phyloP scores from a whole-genome alignment of 768 basidiomycete species.

The Suillus alpinus region DNA sequence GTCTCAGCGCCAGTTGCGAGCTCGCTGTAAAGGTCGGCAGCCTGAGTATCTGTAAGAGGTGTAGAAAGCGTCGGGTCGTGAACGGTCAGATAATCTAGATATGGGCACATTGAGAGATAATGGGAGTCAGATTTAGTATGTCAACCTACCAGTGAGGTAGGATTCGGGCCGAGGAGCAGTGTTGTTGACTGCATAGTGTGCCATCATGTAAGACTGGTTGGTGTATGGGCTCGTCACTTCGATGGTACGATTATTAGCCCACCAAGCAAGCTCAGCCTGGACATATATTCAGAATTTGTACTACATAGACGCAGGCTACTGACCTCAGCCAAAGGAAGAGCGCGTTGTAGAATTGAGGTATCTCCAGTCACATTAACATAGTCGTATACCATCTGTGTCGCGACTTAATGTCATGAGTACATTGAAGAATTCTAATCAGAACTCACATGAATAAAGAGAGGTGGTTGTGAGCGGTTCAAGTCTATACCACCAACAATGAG shows the following conservation, averaged over 20 bases:
- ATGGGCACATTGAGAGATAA: constrained; percentile 14
- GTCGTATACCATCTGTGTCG: constrained; percentile 75
- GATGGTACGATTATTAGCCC: constrained; percentile 69
- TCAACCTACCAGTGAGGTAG: constrained; percentile 53
- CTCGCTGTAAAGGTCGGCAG: constrained; percentile 74
- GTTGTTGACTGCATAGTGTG: constrained; percentile 76
- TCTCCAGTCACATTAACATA: constrained; percentile 76
- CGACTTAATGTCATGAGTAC: neutral
- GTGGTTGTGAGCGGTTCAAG: constrained; percentile 89
- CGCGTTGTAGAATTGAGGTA: constrained; percentile 69
- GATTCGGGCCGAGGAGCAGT: constrained; percentile 89
- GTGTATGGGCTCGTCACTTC: constrained; percentile 70
- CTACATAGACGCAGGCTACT: constrained; percentile 7
- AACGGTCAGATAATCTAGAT: constrained; percentile 73
- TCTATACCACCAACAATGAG: constrained; percentile 39
- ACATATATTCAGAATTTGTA: neutral
- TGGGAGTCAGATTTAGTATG: neutral
- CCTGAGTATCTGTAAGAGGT: constrained; percentile 57
- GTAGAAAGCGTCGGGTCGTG: constrained; percentile 57
- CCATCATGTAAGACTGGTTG: constrained; percentile 60
- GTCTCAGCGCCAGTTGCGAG: constrained; percentile 87
- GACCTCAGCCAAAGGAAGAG: constrained; percentile 82
- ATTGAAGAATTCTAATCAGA: neutral
- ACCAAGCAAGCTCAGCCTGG: constrained; percentile 82
- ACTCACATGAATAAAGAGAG: constrained; percentile 76